Base-by-base conservation (phyloP, 2,329 filamentous ascomycete genomes). In the Colletotrichum paranaense region DNA sequence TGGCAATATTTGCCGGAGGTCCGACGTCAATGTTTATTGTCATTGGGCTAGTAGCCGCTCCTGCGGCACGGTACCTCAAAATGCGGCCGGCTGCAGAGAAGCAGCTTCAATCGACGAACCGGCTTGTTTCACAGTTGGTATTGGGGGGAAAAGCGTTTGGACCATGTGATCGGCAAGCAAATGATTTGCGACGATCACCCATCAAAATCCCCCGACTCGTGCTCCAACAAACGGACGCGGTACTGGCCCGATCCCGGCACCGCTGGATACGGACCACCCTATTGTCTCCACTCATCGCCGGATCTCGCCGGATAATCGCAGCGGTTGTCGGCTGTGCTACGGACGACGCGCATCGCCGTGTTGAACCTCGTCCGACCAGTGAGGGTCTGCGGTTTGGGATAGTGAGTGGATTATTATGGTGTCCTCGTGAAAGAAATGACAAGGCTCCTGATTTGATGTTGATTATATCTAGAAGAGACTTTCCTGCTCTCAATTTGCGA, bases 301-400 rank as follows among this genome's bases (percentile, higher is more conserved):
- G 67, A 66, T 70, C 67, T 73, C 60, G 60, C 59, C 70, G 55
- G 60, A 16, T 70, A 55, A 35, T 32, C 38, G 49, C 56, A 35
- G 22, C 68, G 68, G 68, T 28, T 72, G 28, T 71, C 68, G 68
- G 64, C 52, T 68, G 57, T 59, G 57, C 35, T 22, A 58, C 46
- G 26, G 22, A 38, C 28, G 58, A 58, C 26, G 55, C 60, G 28
- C 66, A 58, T 64, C 46, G 53, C 55, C 42, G 35, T 55, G 24
- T 68, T 16, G 32, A 63, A 58, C 65, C 28, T 46, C 46, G 22
- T 42, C 19, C 32, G 26, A 12, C 66, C 66, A 65, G 66, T 52
- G 30, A 46, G 24, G 26, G 9, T 42, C 14, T 5, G 30, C 59
- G 22, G 32, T 7, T 60, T 60, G 26, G 63, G 19, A 65, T 57